A percentile compares a stretch with the other conserved stretches of the same genome.
phyloP scores from a whole-genome alignment of 2,329 filamentous ascomycete species.

The Metarhizium rileyi region DNA sequence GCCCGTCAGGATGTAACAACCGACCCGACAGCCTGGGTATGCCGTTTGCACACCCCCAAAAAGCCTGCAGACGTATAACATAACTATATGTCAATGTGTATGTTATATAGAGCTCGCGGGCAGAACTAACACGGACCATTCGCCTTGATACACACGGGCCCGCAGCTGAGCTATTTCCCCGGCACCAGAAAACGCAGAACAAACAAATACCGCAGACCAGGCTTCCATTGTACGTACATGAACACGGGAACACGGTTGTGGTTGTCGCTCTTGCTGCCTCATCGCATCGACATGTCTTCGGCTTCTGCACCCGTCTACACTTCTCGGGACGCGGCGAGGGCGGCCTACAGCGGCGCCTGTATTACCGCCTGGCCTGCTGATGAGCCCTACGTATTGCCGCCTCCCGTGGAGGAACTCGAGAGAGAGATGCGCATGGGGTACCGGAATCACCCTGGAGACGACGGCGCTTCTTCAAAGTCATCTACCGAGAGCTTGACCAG shows the following conservation, averaged over 20 bases:
- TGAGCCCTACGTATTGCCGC: conserved; percentile 13
- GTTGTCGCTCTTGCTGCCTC: no score
- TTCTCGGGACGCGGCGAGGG: conserved; percentile 15
- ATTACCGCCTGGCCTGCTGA: conserved; percentile 19
- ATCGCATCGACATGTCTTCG: neutral
- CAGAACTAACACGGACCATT: no score
- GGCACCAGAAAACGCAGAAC: no score
- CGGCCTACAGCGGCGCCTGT: conserved; percentile 14
- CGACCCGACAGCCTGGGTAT: neutral
- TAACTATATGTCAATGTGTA: no score
- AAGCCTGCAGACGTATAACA: no score
- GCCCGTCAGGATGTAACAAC: neutral
- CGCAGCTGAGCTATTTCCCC: no score
- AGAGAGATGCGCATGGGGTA: neutral
- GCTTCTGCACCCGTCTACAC: conserved; percentile 11
- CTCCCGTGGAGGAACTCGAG: conserved; percentile 2
- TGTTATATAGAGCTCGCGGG: no score
- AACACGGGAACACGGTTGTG: no score
- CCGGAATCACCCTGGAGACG: neutral
- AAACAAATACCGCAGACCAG: no score
- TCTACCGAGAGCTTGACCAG: neutral
- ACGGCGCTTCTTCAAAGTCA: neutral
- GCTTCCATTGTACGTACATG: no score
- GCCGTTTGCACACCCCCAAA: neutral
- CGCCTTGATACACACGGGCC: no score